Conservation (phyloP, 2,329 filamentous ascomycete genomes). For the Aquanectria penicillioides region DNA sequence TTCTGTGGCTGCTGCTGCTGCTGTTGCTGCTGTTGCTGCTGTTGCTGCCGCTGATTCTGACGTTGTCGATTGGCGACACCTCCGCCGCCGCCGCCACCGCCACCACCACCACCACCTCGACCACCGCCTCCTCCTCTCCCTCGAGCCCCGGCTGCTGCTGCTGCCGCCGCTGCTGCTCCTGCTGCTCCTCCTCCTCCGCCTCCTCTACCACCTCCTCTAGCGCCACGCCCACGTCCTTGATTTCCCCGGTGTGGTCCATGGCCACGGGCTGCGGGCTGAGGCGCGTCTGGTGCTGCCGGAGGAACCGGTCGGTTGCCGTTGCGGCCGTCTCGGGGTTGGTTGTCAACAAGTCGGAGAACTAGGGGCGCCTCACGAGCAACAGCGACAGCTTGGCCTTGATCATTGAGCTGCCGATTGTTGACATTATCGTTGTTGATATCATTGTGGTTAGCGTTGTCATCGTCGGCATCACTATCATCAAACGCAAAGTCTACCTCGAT, state of each 20-base stretch:
- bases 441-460: conserved; percentile 38
- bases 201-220: conserved; percentile 31
- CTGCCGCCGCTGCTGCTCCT: no score
- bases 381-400: conserved; percentile 46
- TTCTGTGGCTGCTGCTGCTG: conserved; percentile 38
- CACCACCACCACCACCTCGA: conserved; percentile 12
- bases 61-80: conserved; percentile 36
- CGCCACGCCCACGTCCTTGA: conserved; percentile 29
- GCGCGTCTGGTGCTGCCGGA: conserved; percentile 44
- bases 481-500: conserved; percentile 33
- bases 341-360: conserved; percentile 62
- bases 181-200: conserved; percentile 40
- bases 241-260: conserved; percentile 35
- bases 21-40: conserved; percentile 27
- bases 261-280: conserved; percentile 41
- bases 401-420: conserved; percentile 41
- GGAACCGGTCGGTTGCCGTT: conserved; percentile 37
- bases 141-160: conserved; percentile 30
- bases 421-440: conserved; percentile 34
- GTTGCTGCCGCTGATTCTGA: conserved; percentile 36
- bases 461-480: conserved; percentile 40
- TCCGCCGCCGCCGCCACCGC: conserved; percentile 38
- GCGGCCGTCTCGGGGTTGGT: conserved; percentile 44
- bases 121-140: conserved; percentile 34
- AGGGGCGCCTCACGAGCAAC: conserved; percentile 67